Evolutionary conservation across 495 filamentous ascomycete species (phyloP).

Genomic region (Zalerion maritima): DNA sequence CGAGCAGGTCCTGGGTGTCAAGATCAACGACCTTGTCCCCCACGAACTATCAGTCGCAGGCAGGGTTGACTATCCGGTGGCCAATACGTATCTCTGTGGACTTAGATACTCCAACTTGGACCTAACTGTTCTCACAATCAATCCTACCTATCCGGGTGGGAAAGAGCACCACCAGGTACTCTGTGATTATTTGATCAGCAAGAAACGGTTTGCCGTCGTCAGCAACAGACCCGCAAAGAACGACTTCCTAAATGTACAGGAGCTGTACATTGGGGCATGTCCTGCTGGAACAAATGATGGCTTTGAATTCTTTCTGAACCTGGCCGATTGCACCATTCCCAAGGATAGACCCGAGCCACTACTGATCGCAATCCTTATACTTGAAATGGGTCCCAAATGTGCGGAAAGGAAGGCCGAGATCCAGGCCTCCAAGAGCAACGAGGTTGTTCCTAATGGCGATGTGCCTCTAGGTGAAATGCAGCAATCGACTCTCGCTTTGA

Average conservation of each 20-base stretch:
- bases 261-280: slow-evolving; percentile 67
- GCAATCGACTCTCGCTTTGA: no score
- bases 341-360: slow-evolving; percentile 49
- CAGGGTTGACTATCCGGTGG: slow-evolving; percentile 63
- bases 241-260: no score
- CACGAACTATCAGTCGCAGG: slow-evolving; percentile 60
- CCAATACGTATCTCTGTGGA: slow-evolving; percentile 77
- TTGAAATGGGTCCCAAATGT: slow-evolving; percentile 6
- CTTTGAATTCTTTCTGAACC: slow-evolving; percentile 61
- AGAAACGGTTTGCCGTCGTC: slow-evolving; percentile 70
- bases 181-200: slow-evolving; percentile 63
- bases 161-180: slow-evolving; percentile 49
- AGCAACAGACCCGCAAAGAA: slow-evolving; percentile 53
- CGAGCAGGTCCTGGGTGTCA: slow-evolving; percentile 35
- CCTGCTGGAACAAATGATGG: slow-evolving; percentile 38
- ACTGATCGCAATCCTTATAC: slow-evolving; percentile 63
- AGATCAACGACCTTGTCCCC: slow-evolving; percentile 59
- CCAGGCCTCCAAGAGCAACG: slow-evolving; percentile 11
- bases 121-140: slow-evolving; percentile 52
- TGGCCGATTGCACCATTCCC: slow-evolving; percentile 60
- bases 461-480: no score
- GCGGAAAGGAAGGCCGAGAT: slow-evolving; percentile 6
- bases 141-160: slow-evolving; percentile 34
- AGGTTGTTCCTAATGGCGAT: slow-evolving; percentile 13
- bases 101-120: slow-evolving; percentile 60